Base-by-base conservation (phyloP, 192 early-diverging fungal genomes). In the Podochytrium sp. region DNA sequence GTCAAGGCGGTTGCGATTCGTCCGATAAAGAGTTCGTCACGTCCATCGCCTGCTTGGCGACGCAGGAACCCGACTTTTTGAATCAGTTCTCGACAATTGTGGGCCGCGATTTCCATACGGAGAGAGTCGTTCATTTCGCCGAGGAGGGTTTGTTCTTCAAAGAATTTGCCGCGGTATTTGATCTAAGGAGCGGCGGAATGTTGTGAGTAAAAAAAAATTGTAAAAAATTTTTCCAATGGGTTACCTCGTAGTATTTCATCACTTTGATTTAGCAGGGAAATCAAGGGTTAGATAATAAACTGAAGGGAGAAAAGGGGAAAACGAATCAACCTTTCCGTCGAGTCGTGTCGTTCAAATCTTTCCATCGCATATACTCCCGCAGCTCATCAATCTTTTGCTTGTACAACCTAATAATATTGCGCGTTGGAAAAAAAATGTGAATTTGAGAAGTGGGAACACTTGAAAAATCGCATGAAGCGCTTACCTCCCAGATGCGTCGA, bases 321-420 rank as follows among this genome's bases (percentile, higher is more conserved):
- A n/a, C n/a, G n/a, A n/a, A n/a, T n/a, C n/a, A 59, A 18, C 81
- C 71, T 23, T 75, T 69, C 30, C 66, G n/a, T 34, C 49, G 34
- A 0, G 78, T 40, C 1, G 71, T 47, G 20, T 50, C 32, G 43
- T 32, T 53, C 3, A 85, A 20, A 51, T 67, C 66, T 51, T 85
- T 85, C 73, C 79, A 80, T 2, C 42, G 64, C 75, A 84, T 79
- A 75, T 85, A 85, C 59, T 85, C 75, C 32, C 69, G 73, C n/a
- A 85, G 73, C 71, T 85, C 81, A 38, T 85, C 84, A 6, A 85
- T 73, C 41, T 79, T 81, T 43, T 83, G 71, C 18, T 75, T 84
- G 53, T 76, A 82, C 57, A 75, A 49, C 2, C 76, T 52, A 51
- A 73, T 61, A 1, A 74, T n/a, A n/a, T n/a, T n/a, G n/a, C n/a